phyloP scores from a whole-genome alignment of 148 eudicot species.

The Camellia sinensis region DNA sequence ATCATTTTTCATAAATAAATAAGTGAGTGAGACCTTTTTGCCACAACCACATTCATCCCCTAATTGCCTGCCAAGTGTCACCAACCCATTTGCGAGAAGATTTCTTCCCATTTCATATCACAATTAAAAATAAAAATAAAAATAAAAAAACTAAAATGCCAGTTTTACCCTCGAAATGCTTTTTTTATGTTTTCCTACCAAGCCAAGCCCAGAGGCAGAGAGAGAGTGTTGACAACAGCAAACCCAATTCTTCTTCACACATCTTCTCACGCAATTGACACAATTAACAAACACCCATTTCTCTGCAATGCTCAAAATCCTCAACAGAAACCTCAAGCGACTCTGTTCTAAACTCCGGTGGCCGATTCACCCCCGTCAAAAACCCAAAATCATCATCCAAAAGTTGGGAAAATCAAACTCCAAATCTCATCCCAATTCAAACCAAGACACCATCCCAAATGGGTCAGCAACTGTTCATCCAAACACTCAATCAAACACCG shows the following conservation, averaged over 20 bases:
- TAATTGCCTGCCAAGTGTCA: constrained; percentile 21
- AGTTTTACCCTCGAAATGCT: not conserved
- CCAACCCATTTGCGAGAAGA: constrained; percentile 11
- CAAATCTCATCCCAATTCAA: constrained; percentile 6
- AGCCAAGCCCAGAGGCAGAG: not conserved
- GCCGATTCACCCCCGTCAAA: constrained; percentile 43
- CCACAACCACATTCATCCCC: not conserved
- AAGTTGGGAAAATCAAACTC: constrained; percentile 42
- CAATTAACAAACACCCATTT: not conserved
- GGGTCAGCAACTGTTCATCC: constrained; percentile 55
- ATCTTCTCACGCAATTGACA: not conserved
- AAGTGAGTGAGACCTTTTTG: too few relatives aligned
- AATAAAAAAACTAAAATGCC: not conserved
- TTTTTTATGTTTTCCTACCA: not conserved
- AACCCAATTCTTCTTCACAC: not conserved
- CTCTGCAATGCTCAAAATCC: constrained; percentile 46
- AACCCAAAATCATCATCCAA: constrained; percentile 48
- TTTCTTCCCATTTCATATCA: constrained; percentile 10
- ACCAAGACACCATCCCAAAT: constrained; percentile 11
- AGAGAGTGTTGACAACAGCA: constrained; percentile 2
- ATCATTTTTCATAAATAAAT: too few relatives aligned
- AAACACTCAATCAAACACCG: constrained; percentile 24
- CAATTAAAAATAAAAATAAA: not conserved
- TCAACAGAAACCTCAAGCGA: constrained; percentile 59
- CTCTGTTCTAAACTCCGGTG: constrained; percentile 57